A percentile compares a stretch with the other conserved stretches of the same genome.
phyloP scores from a whole-genome alignment of 2,329 filamentous ascomycete genomes.

The Chrysoporthe puriensis region DNA sequence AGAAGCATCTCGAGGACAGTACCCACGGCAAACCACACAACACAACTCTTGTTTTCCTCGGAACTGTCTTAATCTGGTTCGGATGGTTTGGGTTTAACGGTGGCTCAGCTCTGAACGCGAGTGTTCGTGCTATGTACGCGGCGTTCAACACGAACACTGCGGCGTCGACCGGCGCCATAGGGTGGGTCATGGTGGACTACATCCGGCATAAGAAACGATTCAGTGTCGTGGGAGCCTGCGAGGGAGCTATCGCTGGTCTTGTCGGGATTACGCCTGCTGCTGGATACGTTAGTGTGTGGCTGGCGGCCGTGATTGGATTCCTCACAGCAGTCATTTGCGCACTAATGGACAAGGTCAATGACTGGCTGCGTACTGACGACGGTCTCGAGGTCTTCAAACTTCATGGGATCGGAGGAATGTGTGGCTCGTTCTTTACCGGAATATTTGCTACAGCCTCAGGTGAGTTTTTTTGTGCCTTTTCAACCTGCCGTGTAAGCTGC shows the following conservation, averaged over 20 bases:
- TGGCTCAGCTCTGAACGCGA: conserved; percentile 53
- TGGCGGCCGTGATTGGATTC: conserved; percentile 54
- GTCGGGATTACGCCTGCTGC: conserved; percentile 63
- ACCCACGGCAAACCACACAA: conserved; percentile 63
- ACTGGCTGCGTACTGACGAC: conserved; percentile 58
- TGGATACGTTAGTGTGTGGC: conserved; percentile 57
- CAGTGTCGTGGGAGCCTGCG: conserved; percentile 55
- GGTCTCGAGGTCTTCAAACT: conserved; percentile 64
- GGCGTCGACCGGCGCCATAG: conserved; percentile 56
- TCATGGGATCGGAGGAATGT: conserved; percentile 61
- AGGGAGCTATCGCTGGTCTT: conserved; percentile 58
- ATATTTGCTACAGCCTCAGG: conserved; percentile 53
- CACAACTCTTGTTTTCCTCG: conserved; percentile 65
- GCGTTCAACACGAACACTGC: conserved; percentile 64
- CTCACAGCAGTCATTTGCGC: conserved; percentile 53
- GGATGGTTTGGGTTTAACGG: conserved; percentile 62
- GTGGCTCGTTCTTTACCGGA: conserved; percentile 60
- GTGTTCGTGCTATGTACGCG: conserved; percentile 56
- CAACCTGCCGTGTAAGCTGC: no score
- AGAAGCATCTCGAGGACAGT: conserved; percentile 49
- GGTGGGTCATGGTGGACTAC: conserved; percentile 59
- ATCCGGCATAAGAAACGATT: conserved; percentile 50
- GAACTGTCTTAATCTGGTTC: conserved; percentile 69
- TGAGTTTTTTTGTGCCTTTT: conserved; percentile 25
- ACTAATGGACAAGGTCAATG: conserved; percentile 52